Evolutionary conservation across 192 early-diverging fungal genomes (phyloP).

Genomic region (Phlyctochytrium arcticum): DNA sequence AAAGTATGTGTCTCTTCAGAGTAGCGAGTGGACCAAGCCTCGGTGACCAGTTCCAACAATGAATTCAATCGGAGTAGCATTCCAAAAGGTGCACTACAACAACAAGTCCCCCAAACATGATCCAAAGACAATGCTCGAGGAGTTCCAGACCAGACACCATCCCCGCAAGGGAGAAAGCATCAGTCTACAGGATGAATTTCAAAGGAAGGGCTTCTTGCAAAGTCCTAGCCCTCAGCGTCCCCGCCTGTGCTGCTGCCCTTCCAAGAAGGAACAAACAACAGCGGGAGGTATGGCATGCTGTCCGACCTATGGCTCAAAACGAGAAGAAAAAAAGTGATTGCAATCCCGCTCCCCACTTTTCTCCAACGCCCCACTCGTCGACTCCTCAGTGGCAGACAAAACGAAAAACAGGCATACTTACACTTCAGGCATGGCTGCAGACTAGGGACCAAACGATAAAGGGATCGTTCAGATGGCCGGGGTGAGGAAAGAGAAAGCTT

Average conservation of each 20-base stretch:
- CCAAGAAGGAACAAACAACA: constrained; percentile 3
- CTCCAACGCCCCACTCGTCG: neutral
- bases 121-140: neutral
- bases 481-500: constrained; percentile 16
- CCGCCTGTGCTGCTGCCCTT: neutral
- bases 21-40: neutral
- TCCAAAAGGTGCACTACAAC: neutral
- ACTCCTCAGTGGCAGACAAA: neutral
- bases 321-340: constrained; percentile 5
- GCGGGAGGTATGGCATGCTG: constrained; percentile 5
- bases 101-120: neutral
- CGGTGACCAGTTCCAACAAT: constrained; percentile 19
- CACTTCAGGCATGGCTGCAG: constrained; percentile 1
- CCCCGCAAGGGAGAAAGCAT: too few species aligned
- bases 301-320: constrained; percentile 2
- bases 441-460: neutral
- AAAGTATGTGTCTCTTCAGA: neutral
- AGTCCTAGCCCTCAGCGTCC: neutral
- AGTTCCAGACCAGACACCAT: neutral
- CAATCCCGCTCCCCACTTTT: neutral
- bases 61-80: constrained; percentile 4
- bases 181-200: neutral
- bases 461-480: constrained; percentile 23
- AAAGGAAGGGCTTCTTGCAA: neutral
- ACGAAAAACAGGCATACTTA: constrained; percentile 3